Evolutionary conservation across 495 filamentous ascomycete species (phyloP).

Genomic region (Amniculicola lignicola): DNA sequence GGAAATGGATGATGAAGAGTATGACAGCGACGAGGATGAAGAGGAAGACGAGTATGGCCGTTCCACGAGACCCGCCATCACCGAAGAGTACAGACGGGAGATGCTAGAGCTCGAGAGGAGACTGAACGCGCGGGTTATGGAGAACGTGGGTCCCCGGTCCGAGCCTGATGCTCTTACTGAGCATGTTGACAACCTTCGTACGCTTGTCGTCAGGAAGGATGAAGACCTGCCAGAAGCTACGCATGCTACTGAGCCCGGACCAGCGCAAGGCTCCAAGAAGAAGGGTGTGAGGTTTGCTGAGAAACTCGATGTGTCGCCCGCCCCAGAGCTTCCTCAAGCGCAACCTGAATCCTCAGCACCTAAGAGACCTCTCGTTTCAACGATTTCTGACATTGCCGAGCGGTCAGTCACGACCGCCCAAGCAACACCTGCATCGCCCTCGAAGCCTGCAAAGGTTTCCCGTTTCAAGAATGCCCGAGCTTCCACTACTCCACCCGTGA

Average conservation of each 20-base stretch:
- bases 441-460: constrained; percentile 31
- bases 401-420: constrained; percentile 27
- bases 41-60: constrained; percentile 69
- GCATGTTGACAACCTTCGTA: constrained; percentile 33
- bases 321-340: constrained; percentile 1
- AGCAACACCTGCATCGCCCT: background rate
- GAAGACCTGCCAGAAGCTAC: constrained; percentile 9
- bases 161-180: constrained; percentile 27
- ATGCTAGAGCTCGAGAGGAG: constrained; percentile 44
- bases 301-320: constrained; percentile 62
- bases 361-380: background rate
- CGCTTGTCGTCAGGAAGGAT: constrained; percentile 29
- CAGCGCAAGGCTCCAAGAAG: constrained; percentile 42
- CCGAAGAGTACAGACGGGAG: constrained; percentile 63
- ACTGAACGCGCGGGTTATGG: constrained; percentile 39
- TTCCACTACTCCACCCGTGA: background rate
- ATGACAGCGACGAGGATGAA: constrained; percentile 52
- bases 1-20: constrained; percentile 48
- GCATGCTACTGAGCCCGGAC: background rate
- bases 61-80: constrained; percentile 58
- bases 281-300: constrained; percentile 77
- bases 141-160: constrained; percentile 40
- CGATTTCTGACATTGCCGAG: constrained; percentile 33
- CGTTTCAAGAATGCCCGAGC: constrained; percentile 37
- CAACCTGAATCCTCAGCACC: background rate